Conservation (phyloP, 495 filamentous ascomycete species). For the Xylaria flabelliformis region DNA sequence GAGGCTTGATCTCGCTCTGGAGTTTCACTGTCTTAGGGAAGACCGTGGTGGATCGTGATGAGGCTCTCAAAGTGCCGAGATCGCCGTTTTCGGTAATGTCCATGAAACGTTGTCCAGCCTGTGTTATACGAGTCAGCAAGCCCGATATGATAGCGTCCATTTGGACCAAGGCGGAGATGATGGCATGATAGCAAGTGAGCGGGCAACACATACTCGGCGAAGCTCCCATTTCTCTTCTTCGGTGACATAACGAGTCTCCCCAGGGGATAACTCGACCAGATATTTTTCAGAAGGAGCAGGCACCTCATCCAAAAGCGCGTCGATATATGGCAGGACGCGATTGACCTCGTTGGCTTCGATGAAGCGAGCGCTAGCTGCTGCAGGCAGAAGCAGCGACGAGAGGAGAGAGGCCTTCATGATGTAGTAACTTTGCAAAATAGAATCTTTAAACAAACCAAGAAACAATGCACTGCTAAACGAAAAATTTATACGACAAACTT, state of each 20-base stretch:
- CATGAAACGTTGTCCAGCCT: constrained; percentile 91
- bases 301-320: constrained; percentile 45
- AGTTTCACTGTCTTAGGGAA: constrained; percentile 74
- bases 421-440: not conserved
- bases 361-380: constrained; percentile 57
- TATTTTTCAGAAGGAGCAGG: constrained; percentile 57
- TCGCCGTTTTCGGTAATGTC: constrained; percentile 81
- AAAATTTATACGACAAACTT: not conserved
- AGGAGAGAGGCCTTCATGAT: constrained; percentile 54
- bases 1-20: constrained; percentile 67
- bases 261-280: constrained; percentile 88
- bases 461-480: constrained; percentile 1
- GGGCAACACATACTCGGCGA: constrained; percentile 67
- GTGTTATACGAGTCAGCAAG: constrained; percentile 30
- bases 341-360: constrained; percentile 55
- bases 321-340: constrained; percentile 44
- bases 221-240: constrained; percentile 96
- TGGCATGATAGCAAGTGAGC: not conserved
- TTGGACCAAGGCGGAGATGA: not conserved
- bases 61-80: constrained; percentile 55
- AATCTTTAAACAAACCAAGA: not conserved
- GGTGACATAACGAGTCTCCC: constrained; percentile 81
- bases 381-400: constrained; percentile 55
- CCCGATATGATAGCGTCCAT: not conserved
- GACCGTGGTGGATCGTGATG: constrained; percentile 51